A percentile compares a stretch with the other conserved stretches of the same genome.
These are phyloP conservation scores for Tylopilus rubrobrunneus DNA, from an alignment of 768 basidiomycete genomes.

Conservation along the genomic window DNA sequence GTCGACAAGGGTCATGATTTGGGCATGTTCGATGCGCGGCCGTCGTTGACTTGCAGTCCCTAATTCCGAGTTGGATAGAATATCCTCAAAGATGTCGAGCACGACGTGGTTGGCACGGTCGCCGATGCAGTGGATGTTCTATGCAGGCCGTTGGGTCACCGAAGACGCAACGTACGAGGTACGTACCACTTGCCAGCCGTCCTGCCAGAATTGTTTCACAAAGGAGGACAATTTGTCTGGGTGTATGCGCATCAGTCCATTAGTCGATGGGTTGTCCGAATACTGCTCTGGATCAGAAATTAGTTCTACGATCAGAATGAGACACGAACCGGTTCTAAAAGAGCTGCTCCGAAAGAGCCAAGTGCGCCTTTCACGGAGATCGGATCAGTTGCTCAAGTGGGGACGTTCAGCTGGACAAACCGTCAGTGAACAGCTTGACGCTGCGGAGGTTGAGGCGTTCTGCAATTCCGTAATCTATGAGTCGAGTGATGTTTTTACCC, in stretches of 20 bases:
- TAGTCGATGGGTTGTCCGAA: conserved; percentile 67
- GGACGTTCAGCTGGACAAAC: conserved; percentile 29
- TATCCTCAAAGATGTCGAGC: conserved; percentile 76
- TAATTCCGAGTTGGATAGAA: conserved; percentile 35
- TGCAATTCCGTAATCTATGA: conserved; percentile 55
- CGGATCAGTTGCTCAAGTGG: conserved; percentile 2
- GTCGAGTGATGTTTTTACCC: conserved; percentile 55
- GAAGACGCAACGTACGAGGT: background rate
- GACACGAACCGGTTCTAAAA: conserved; percentile 36
- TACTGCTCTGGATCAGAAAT: conserved; percentile 39
- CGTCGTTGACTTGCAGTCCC: conserved; percentile 42
- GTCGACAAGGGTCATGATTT: conserved; percentile 75
- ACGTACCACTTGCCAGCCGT: conserved; percentile 83
- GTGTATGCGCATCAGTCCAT: conserved; percentile 63
- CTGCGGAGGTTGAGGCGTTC: conserved; percentile 55
- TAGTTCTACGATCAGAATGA: background rate
- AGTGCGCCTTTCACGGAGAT: conserved; percentile 58
- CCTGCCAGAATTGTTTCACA: conserved; percentile 61
- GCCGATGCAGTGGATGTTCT: conserved; percentile 90
- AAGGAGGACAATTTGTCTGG: conserved; percentile 51
- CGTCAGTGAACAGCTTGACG: conserved; percentile 77
- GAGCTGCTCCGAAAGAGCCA: conserved; percentile 89
- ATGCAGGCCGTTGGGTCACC: background rate
- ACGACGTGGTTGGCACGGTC: conserved; percentile 84
- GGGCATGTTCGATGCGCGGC: conserved; percentile 89